Evolutionary conservation across 331 rosid genomes (phyloP).

Genomic region (Stylosanthes scabra): DNA sequence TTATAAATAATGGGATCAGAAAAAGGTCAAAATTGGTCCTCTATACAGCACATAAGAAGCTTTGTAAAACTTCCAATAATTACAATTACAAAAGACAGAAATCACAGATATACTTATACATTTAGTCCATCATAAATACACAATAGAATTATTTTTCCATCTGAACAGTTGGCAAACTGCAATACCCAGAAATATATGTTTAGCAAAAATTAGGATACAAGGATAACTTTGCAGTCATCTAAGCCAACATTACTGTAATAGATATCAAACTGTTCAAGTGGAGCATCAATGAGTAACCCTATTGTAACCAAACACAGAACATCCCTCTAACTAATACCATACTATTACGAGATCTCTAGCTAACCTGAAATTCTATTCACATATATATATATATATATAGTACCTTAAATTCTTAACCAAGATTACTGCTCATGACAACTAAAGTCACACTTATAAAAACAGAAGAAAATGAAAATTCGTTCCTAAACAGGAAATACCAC

Average conservation of each 20-base stretch:
- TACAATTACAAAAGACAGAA: slow-evolving; percentile 30
- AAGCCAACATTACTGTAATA: slow-evolving; percentile 21
- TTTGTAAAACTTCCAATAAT: neutral
- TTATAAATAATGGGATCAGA: slow-evolving; percentile 21
- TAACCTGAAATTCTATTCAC: slow-evolving; percentile 25
- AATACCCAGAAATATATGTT: slow-evolving; percentile 3
- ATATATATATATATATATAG: neutral
- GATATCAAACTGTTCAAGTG: slow-evolving; percentile 23
- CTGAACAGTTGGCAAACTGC: slow-evolving; percentile 11
- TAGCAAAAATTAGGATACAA: slow-evolving; percentile 9
- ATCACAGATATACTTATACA: slow-evolving; percentile 12
- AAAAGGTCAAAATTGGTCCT: slow-evolving; percentile 22
- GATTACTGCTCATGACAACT: slow-evolving; percentile 1
- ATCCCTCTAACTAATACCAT: slow-evolving; percentile 18
- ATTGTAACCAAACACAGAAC: slow-evolving; percentile 11
- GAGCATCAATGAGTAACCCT: neutral
- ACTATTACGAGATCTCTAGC: slow-evolving; percentile 12
- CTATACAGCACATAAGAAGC: slow-evolving; percentile 22
- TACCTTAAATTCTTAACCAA: slow-evolving; percentile 4
- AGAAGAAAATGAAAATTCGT: neutral
- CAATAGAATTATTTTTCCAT: neutral
- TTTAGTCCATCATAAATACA: slow-evolving; percentile 16
- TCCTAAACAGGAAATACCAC: slow-evolving; percentile 4
- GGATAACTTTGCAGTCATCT: slow-evolving; percentile 19
- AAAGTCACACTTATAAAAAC: slow-evolving; percentile 14